Base-by-base conservation (phyloP, 2,329 filamentous ascomycete species). In the Aspergillus sp. region DNA sequence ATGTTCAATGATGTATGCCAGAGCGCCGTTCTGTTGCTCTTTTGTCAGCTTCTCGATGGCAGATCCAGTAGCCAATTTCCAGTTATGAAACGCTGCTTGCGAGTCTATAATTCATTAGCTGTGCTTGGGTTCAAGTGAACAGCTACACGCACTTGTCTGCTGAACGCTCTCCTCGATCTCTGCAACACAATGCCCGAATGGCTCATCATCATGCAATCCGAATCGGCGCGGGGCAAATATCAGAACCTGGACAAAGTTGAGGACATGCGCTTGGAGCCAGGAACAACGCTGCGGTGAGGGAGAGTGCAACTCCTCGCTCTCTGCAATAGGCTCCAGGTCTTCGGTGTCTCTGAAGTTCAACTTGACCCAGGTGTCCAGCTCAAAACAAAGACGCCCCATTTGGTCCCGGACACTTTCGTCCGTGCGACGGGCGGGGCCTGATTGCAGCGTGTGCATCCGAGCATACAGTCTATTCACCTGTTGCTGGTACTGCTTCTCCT, bases 341-440 rank as follows among this genome's bases (percentile, higher is more conserved):
- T n/a, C 44, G 39, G 4, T 19, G 13, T 59, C 24, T 27, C 41
- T 41, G 47, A 55, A 59, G 40, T 48, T 48, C 1, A 22, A 5
- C 8, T 47, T 55, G 51, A 59, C 22, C 57, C 57, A 59, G 33
- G n/a, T 22, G 2, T 59, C 57, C 3, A 59, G 41, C 11, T 48
- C 30, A 27, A 48, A 52, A 13, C n/a, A 27, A 11, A 59, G 17
- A 2, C 24, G 50, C 22, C 51, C 47, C 47, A 59, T 51, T 12
- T 27, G n/a, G 2, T 48, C 41, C 9, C 34, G 3, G 15, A 59
- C 30, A 4, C 49, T 19, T 6, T 51, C 57, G 11, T 59, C 51
- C 4, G 46, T 27, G 15, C 39, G 4, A 6, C 9, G 27, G 15
- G 17, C 6, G 5, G 11, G 22, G 34, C 15, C 24, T n/a, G 7